Conservation (phyloP, 768 basidiomycete genomes). For the Tricholoma terreum region DNA sequence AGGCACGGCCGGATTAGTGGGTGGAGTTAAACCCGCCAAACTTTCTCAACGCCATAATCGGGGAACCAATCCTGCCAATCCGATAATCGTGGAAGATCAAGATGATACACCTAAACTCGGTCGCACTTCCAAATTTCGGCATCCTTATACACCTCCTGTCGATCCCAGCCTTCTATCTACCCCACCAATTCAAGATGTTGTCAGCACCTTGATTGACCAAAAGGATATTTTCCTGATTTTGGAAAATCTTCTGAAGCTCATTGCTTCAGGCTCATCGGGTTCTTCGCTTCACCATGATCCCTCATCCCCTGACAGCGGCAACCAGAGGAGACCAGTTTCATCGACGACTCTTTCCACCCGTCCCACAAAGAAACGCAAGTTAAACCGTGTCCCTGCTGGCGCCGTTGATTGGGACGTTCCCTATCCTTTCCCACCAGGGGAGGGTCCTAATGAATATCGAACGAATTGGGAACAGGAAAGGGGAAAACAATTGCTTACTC, state of each 20-base stretch:
- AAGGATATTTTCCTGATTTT: conserved; percentile 67
- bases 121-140: conserved; percentile 14
- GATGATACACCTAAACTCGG: conserved; percentile 31
- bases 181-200: conserved; percentile 56
- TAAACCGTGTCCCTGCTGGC: conserved; percentile 71
- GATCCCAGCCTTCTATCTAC: conserved; percentile 43
- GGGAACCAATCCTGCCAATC: conserved; percentile 57
- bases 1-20: conserved; percentile 69
- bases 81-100: conserved; percentile 70
- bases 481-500: conserved; percentile 56
- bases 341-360: conserved; percentile 15
- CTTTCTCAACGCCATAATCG: conserved; percentile 40
- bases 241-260: conserved; percentile 56
- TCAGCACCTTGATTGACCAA: conserved; percentile 56
- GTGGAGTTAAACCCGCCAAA: conserved; percentile 57
- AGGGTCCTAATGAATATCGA: conserved; percentile 66
- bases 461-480: conserved; percentile 65
- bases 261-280: conserved; percentile 35
- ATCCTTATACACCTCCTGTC: conserved; percentile 25
- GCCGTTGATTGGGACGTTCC: conserved; percentile 83
- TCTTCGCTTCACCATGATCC: conserved; percentile 13
- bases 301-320: neutral
- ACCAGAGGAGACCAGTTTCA: conserved; percentile 2
- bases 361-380: conserved; percentile 56
- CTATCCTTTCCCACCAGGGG: conserved; percentile 69